Percentiles rank a stretch among this genome's conserved stretches.
These are phyloP conservation scores for Parastagonospora nodorum DNA, from an alignment of 2,329 filamentous ascomycete genomes.

Conservation along the genomic window DNA sequence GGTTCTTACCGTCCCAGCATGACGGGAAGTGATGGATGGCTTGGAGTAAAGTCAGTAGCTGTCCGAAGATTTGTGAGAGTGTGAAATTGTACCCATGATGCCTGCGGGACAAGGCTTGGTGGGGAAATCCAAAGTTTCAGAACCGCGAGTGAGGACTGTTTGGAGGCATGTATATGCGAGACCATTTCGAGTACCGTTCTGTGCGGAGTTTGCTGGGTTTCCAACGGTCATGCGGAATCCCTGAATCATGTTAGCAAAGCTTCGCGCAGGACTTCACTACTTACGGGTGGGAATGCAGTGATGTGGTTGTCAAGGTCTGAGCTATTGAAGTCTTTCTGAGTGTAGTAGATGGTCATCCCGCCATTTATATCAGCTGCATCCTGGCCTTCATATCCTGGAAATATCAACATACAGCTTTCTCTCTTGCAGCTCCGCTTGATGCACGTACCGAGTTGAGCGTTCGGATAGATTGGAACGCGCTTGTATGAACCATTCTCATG, in stretches of 20 bases:
- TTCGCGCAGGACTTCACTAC: not conserved
- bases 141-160: slow-evolving; percentile 44
- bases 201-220: slow-evolving; percentile 31
- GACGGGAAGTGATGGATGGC: slow-evolving; percentile 26
- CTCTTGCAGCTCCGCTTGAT: slow-evolving; percentile 1
- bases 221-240: slow-evolving; percentile 43
- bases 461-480: slow-evolving; percentile 30
- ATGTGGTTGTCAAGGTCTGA: slow-evolving; percentile 32
- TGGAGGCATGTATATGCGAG: slow-evolving; percentile 41
- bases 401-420: not conserved
- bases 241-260: slow-evolving; percentile 7
- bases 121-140: slow-evolving; percentile 23
- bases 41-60: slow-evolving; percentile 59
- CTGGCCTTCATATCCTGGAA: slow-evolving; percentile 14
- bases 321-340: slow-evolving; percentile 40
- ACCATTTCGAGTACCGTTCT: slow-evolving; percentile 4
- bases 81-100: slow-evolving; percentile 18
- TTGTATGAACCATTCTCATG: slow-evolving; percentile 36
- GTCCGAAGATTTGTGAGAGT: not conserved
- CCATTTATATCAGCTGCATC: slow-evolving; percentile 32
- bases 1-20: slow-evolving; percentile 55
- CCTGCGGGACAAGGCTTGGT: slow-evolving; percentile 25
- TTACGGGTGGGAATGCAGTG: slow-evolving; percentile 30
- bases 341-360: slow-evolving; percentile 43
- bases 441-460: slow-evolving; percentile 23